Percentiles rank a stretch among this genome's conserved stretches.
phyloP scores from a whole-genome alignment of 2,329 filamentous ascomycete genomes.

The Sclerotinia glacialis region DNA sequence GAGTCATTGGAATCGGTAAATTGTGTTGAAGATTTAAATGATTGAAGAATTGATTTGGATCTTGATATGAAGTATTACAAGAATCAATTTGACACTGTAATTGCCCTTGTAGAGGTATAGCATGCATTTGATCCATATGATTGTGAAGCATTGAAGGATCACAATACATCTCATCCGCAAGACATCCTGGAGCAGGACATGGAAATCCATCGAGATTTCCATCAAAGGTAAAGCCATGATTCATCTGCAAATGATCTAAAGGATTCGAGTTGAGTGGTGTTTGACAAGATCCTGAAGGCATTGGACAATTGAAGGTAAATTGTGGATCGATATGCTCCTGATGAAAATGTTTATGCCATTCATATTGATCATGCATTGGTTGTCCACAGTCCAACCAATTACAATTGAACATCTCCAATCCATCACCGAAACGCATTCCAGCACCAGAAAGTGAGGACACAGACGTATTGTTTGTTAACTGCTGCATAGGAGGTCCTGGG shows the following conservation, averaged over 20 bases:
- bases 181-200: conserved; percentile 36
- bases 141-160: conserved; percentile 35
- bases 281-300: conserved; percentile 32
- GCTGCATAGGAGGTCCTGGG: not conserved
- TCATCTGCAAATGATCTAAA: conserved; percentile 33
- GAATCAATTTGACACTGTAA: conserved; percentile 34
- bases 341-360: conserved; percentile 35
- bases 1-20: conserved; percentile 25
- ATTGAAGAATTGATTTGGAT: conserved; percentile 30
- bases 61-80: conserved; percentile 32
- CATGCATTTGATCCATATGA: conserved; percentile 36
- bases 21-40: conserved; percentile 34
- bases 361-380: conserved; percentile 29
- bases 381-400: conserved; percentile 35
- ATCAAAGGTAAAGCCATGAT: conserved; percentile 36
- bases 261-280: conserved; percentile 30
- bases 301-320: conserved; percentile 35
- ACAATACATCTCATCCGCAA: conserved; percentile 28
- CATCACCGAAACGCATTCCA: conserved; percentile 27
- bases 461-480: not conserved
- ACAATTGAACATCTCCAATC: conserved; percentile 28
- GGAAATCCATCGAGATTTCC: conserved; percentile 26
- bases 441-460: conserved; percentile 19
- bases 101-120: conserved; percentile 32
- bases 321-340: conserved; percentile 36